Conservation (phyloP, 2,329 filamentous ascomycete species). For the Colletotrichum limetticola region DNA sequence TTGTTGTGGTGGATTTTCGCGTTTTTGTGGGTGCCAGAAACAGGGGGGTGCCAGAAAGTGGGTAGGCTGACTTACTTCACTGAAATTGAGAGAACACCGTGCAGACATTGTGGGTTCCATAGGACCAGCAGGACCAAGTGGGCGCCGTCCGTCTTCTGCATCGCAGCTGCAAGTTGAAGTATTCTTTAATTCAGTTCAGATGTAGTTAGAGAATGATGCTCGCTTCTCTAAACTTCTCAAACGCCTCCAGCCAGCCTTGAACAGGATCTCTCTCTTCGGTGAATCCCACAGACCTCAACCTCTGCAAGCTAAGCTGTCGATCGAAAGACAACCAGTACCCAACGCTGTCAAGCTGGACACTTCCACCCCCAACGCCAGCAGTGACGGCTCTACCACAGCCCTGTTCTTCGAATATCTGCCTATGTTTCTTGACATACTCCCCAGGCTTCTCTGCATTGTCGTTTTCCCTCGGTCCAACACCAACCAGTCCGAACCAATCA, state of each 20-base stretch:
- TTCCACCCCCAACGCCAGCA: constrained; percentile 49
- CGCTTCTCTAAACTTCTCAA: constrained; percentile 53
- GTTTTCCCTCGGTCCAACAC: constrained; percentile 36
- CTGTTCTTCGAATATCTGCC: constrained; percentile 41
- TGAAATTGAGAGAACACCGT: too few species aligned
- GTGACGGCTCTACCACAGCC: constrained; percentile 39
- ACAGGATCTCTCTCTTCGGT: constrained; percentile 48
- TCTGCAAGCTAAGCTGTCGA: constrained; percentile 55
- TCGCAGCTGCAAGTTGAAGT: too few species aligned
- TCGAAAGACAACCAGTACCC: constrained; percentile 60
- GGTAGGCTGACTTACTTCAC: too few species aligned
- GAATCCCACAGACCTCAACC: constrained; percentile 52
- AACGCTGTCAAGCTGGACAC: constrained; percentile 53
- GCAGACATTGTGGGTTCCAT: too few species aligned
- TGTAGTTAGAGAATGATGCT: constrained; percentile 48
- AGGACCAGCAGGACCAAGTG: too few species aligned
- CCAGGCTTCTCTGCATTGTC: constrained; percentile 37
- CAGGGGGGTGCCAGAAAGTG: too few species aligned
- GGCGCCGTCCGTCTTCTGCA: too few species aligned
- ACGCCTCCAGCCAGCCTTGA: constrained; percentile 54
- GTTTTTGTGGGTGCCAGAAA: too few species aligned
- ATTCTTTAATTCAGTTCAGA: background rate
- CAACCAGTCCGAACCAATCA: constrained; percentile 45
- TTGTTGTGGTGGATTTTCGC: too few species aligned
- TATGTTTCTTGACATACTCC: constrained; percentile 45